These are phyloP conservation scores for Fusarium sp. DNA, from an alignment of 2,329 filamentous ascomycete species.

Conservation along the genomic window DNA sequence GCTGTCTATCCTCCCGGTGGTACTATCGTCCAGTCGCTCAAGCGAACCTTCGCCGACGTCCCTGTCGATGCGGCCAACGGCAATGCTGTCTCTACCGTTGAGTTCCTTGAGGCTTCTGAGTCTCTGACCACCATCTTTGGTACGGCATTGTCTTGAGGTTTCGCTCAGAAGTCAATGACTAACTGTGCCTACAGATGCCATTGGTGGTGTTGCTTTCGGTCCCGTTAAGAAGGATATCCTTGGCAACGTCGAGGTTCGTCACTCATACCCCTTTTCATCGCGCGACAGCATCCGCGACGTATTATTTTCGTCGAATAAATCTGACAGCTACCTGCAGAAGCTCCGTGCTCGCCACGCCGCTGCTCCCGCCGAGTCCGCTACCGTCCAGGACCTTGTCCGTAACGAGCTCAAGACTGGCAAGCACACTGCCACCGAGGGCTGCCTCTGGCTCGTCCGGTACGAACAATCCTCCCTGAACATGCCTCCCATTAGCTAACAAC, in stretches of 20 bases:
- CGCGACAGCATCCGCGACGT: neutral
- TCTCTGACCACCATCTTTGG: slow-evolving; percentile 88
- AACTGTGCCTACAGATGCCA: slow-evolving; percentile 58
- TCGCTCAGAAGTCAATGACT: neutral
- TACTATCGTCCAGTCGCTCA: slow-evolving; percentile 88
- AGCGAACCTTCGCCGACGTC: slow-evolving; percentile 85
- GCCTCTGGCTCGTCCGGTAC: slow-evolving; percentile 90
- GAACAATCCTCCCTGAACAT: slow-evolving; percentile 27
- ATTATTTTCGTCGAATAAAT: neutral
- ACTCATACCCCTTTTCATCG: neutral
- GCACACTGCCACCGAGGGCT: slow-evolving; percentile 86
- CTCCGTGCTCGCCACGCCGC: slow-evolving; percentile 83
- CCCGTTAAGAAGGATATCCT: slow-evolving; percentile 92
- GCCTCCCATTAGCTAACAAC: neutral
- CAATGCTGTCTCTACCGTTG: slow-evolving; percentile 80
- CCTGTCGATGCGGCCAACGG: slow-evolving; percentile 76
- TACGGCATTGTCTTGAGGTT: slow-evolving; percentile 47
- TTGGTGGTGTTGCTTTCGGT: slow-evolving; percentile 79
- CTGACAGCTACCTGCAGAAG: slow-evolving; percentile 69
- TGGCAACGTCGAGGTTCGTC: slow-evolving; percentile 85
- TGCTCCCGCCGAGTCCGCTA: slow-evolving; percentile 80
- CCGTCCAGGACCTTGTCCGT: slow-evolving; percentile 82
- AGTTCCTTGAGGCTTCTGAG: slow-evolving; percentile 93
- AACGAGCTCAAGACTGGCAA: slow-evolving; percentile 93
- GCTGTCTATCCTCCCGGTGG: slow-evolving; percentile 66